phyloP scores from a whole-genome alignment of 2,329 filamentous ascomycete genomes.

The Didymella arachidicola region DNA sequence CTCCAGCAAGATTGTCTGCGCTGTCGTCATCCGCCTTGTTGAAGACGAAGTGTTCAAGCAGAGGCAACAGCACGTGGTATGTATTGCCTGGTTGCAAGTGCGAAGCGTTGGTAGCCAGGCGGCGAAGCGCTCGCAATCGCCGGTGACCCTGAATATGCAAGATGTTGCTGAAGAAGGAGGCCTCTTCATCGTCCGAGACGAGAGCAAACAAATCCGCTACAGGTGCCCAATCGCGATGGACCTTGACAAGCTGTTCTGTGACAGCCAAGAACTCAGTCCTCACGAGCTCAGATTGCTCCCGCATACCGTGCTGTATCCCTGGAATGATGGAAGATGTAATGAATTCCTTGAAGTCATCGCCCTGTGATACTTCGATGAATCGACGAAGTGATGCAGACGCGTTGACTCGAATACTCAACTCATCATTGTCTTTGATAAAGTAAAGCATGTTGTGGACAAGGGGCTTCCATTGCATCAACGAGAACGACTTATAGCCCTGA shows the following conservation, averaged over 20 bases:
- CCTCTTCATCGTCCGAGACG: constrained; percentile 75
- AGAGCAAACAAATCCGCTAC: constrained; percentile 78
- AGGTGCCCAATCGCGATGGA: constrained; percentile 72
- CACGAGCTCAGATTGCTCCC: constrained; percentile 82
- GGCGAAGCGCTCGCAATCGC: constrained; percentile 81
- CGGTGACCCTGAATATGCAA: constrained; percentile 88
- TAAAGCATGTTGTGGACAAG: constrained; percentile 89
- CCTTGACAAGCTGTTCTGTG: constrained; percentile 77
- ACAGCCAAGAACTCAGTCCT: constrained; percentile 82
- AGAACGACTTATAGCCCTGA: constrained; percentile 66
- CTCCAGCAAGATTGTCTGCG: constrained; percentile 82
- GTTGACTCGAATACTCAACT: constrained; percentile 84
- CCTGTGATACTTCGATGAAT: constrained; percentile 69
- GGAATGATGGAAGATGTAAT: constrained; percentile 73
- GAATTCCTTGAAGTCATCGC: constrained; percentile 63
- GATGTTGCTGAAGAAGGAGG: constrained; percentile 91
- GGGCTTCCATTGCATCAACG: constrained; percentile 81
- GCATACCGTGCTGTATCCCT: constrained; percentile 76
- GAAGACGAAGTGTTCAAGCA: constrained; percentile 94
- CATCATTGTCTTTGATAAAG: constrained; percentile 84
- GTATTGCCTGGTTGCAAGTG: constrained; percentile 79
- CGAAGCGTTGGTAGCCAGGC: constrained; percentile 74
- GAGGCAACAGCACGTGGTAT: constrained; percentile 84
- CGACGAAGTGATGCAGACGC: constrained; percentile 81
- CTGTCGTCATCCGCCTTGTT: constrained; percentile 78